Evolutionary conservation across 2,329 filamentous ascomycete genomes (phyloP).

Genomic region (Westerdykella aurantiaca): DNA sequence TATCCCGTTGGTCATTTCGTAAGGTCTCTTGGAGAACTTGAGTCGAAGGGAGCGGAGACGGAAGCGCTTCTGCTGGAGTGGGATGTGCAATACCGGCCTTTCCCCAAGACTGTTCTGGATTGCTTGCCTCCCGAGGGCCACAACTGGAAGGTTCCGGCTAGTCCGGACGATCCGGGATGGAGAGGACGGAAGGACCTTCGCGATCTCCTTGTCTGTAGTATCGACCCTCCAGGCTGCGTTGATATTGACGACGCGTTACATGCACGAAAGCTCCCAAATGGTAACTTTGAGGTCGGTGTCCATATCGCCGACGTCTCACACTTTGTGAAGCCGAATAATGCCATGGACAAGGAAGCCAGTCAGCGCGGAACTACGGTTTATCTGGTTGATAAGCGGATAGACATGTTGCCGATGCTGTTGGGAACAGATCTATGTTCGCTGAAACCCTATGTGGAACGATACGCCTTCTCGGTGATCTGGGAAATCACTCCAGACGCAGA

Average conservation of each 20-base stretch:
- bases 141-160: constrained; percentile 85
- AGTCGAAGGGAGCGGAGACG: constrained; percentile 96
- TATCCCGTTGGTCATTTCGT: constrained; percentile 94
- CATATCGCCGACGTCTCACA: constrained; percentile 99
- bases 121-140: constrained; percentile 89
- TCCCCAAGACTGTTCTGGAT: constrained; percentile 91
- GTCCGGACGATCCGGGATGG: constrained; percentile 78
- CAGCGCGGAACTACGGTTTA: constrained; percentile 95
- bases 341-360: constrained; percentile 94
- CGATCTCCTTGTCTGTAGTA: constrained; percentile 87
- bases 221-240: constrained; percentile 91
- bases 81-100: constrained; percentile 95
- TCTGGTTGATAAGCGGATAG: constrained; percentile 96
- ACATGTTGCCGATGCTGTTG: constrained; percentile 96
- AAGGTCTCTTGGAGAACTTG: constrained; percentile 83
- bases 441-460: constrained; percentile 91
- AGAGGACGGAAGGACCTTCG: constrained; percentile 76
- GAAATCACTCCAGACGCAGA: constrained; percentile 82
- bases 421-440: constrained; percentile 94
- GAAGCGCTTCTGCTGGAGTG: constrained; percentile 91
- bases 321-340: constrained; percentile 93
- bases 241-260: constrained; percentile 98
- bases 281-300: constrained; percentile 92
- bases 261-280: constrained; percentile 75
- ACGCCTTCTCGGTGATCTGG: constrained; percentile 55